A percentile compares a stretch with the other conserved stretches of the same genome.
Evolutionary conservation across 148 eudicot genomes (phyloP).

Genomic region (Amaranthus hypochondriacus): DNA sequence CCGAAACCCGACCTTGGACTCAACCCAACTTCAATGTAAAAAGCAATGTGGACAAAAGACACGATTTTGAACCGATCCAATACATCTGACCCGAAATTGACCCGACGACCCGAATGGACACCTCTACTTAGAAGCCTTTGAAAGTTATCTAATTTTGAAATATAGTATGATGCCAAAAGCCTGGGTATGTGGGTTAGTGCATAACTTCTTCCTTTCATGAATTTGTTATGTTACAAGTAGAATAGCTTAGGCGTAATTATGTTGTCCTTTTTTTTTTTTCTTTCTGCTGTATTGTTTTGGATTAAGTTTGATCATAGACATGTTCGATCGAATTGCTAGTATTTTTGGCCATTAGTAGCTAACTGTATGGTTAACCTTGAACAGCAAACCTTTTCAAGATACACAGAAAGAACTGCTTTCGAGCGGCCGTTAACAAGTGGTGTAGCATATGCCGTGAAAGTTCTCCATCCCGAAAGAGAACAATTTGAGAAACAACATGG

Average conservation of each 20-base stretch:
- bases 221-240: not conserved
- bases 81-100: too few species aligned
- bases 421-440: conserved; percentile 97
- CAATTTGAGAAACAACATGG: conserved; percentile 87
- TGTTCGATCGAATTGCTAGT: not conserved
- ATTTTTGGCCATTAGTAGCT: conserved; percentile 14
- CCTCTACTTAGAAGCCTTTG: too few species aligned
- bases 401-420: conserved; percentile 87
- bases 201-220: not conserved
- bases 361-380: conserved; percentile 21
- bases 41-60: too few species aligned
- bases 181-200: conserved; percentile 4
- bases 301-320: not conserved
- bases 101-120: too few species aligned
- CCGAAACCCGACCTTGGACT: too few species aligned
- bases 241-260: not conserved
- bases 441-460: conserved; percentile 97
- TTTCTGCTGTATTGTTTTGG: not conserved
- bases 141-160: not conserved
- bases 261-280: not conserved
- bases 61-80: too few species aligned
- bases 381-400: conserved; percentile 80
- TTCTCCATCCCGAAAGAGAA: conserved; percentile 83
- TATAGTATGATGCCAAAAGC: not conserved
- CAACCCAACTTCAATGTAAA: too few species aligned